Conservation (phyloP, 768 basidiomycete species). For the Guyanaporus albipodus region DNA sequence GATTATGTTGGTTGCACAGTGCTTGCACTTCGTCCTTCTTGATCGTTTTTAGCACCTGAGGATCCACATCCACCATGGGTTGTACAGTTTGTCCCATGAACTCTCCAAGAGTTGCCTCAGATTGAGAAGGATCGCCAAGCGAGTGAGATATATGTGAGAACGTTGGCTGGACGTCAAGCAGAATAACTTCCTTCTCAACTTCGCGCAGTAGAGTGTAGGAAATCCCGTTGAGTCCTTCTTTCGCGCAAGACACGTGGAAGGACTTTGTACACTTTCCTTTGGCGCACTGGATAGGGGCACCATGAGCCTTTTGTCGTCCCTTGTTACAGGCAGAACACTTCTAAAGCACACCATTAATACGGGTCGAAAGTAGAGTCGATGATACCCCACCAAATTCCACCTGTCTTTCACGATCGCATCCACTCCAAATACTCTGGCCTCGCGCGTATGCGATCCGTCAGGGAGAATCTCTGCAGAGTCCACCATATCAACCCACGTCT, state of each 20-base stretch:
- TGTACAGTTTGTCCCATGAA: neutral
- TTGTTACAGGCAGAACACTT: slow-evolving; percentile 90
- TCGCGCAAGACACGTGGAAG: slow-evolving; percentile 91
- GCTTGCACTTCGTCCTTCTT: slow-evolving; percentile 73
- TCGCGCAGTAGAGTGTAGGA: slow-evolving; percentile 61
- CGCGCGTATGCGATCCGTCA: slow-evolving; percentile 36
- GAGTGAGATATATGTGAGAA: neutral
- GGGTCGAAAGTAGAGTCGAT: neutral
- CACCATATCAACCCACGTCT: slow-evolving; percentile 85
- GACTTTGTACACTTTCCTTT: slow-evolving; percentile 92
- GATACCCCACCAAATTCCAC: slow-evolving; percentile 77
- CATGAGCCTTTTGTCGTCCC: slow-evolving; percentile 59
- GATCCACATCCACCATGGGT: slow-evolving; percentile 9
- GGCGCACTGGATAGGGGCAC: slow-evolving; percentile 87
- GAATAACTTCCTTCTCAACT: slow-evolving; percentile 77
- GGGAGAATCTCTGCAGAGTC: slow-evolving; percentile 32
- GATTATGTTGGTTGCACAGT: slow-evolving; percentile 86
- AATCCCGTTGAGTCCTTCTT: slow-evolving; percentile 47
- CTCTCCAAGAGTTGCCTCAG: neutral
- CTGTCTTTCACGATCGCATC: slow-evolving; percentile 86
- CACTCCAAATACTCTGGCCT: slow-evolving; percentile 73
- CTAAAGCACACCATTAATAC: slow-evolving; percentile 37
- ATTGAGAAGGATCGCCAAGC: slow-evolving; percentile 1
- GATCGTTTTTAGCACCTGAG: slow-evolving; percentile 56
- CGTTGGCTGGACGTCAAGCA: slow-evolving; percentile 42